Base-by-base conservation (phyloP, 1,284 basidiomycete genomes). In the Cryptococcus neoformans region DNA sequence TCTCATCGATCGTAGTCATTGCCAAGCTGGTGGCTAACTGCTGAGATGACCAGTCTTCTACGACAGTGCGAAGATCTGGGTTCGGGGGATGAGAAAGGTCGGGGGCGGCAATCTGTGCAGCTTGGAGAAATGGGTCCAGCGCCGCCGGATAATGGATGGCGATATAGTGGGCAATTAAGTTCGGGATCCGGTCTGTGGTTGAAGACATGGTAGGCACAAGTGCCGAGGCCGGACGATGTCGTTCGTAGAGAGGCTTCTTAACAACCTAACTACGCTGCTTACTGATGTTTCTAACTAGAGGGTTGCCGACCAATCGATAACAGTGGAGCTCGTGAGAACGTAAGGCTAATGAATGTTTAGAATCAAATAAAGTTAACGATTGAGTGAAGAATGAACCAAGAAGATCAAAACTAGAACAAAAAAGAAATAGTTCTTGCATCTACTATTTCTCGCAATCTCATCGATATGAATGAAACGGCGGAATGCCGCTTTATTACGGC, bases 81-180 rank as follows among this genome's bases (percentile, higher is more conserved):
- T 49, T 37, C 1, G 71, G 69, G 7, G 67, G 66, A 16, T 58
- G 38, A 2, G 59, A 4, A 1, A 53, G 59, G 44, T 71, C 70
- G 1, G 71, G 73, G 1, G 53, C 39, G 3, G 65, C 40, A 6
- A 67, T 45, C 10, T 59, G 51, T 8, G 69, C 58, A 0, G 70
- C 73, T 4, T 58, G 41, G 12, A 76, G 56, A 59, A 75, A 78
- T 2, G 73, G 38, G 4, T 60, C 58, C 16, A 76, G 68, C 1
- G 67, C 72, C 4, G 63, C 46, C 0, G 74, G 76, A 53, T 74
- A 75, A 52, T 71, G 53, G 14, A 58, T 35, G 7, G 65, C 58
- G 8, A 76, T 65, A 57, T 78, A 78, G 52, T 74, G 69, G 11
- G 73, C 76, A 6, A 77, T 64, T 6, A 76, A 67, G 6, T 21